Evolutionary conservation across 2,329 filamentous ascomycete genomes (phyloP), one percentile per base, ranked within the genome.

Genomic region (Aspergillus fumigatus): DNA sequence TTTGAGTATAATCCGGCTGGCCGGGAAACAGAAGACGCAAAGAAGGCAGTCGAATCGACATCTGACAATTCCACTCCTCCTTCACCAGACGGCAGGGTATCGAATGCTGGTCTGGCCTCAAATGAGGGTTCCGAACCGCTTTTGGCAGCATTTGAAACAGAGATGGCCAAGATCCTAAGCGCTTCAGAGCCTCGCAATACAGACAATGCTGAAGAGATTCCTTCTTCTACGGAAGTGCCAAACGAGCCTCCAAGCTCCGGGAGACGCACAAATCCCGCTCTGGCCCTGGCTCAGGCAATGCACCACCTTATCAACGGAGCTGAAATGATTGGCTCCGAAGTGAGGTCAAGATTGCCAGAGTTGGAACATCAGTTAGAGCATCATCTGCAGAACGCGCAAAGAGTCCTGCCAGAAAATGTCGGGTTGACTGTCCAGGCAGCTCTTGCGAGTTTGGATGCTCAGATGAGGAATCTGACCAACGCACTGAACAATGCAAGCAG

Each of bases 141-240:
- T 35, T 60, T 77, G 23, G 69, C 69, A 47, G 72, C 71, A 14
- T 77, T 77, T 45, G 74, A 77, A 51, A 66, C 64, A 11, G 73
- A 77, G 54, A 60, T 77, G 61, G 67, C 73, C 27, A 72, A 62
- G 51, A 63, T 77, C 4, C 62, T 77, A 51, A 54, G 64, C 49
- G 54, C 64, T 29, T 41, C 63, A 17, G 59, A 65, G 9, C 43
- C 55, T 26, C 21, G 56, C 5, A 53, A 56, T 45, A 51, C 58
- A 23, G 51, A 52, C 52, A 48, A 38, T 29, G 26, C 62, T n/a
- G 54, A 57, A 48, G 58, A 60, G 26, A 47, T 55, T 14, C 48
- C 58, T n/a, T 53, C 51, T 17, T 29, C 53, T n/a, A 35, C 58
- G 25, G 59, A 60, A 27, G 52, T 55, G 32, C 52, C 57, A 6